Evolutionary conservation across 495 filamentous ascomycete genomes (phyloP).

Genomic region (Daldinia concentrica): DNA sequence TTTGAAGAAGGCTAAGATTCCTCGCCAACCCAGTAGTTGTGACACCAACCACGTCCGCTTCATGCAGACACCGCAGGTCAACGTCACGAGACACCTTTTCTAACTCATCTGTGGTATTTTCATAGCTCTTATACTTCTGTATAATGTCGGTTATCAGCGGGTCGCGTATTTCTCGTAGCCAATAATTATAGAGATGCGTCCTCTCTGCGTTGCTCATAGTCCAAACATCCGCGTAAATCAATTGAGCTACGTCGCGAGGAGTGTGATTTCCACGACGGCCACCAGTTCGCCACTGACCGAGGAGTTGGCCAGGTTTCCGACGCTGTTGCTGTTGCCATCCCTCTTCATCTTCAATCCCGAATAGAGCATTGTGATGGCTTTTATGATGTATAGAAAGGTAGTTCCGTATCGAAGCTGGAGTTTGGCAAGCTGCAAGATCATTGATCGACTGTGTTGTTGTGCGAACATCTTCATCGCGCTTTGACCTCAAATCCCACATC

Average conservation of each 20-base stretch:
- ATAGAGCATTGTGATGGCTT: slow-evolving; percentile 39
- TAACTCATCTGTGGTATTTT: slow-evolving; percentile 43
- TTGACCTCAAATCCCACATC: slow-evolving; percentile 18
- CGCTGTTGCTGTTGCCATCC: slow-evolving; percentile 33
- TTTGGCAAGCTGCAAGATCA: slow-evolving; percentile 29
- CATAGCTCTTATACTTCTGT: slow-evolving; percentile 45
- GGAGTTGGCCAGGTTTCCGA: slow-evolving; percentile 19
- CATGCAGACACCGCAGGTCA: slow-evolving; percentile 60
- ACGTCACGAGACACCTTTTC: slow-evolving; percentile 58
- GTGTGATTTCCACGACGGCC: not conserved
- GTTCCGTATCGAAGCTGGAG: slow-evolving; percentile 4
- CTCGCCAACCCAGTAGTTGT: slow-evolving; percentile 79
- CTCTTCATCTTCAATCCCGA: slow-evolving; percentile 40
- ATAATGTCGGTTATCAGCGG: slow-evolving; percentile 50
- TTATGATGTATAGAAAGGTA: slow-evolving; percentile 23
- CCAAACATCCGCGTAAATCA: slow-evolving; percentile 32
- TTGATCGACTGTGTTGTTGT: slow-evolving; percentile 10
- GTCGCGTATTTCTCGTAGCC: slow-evolving; percentile 56
- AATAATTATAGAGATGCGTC: slow-evolving; percentile 51
- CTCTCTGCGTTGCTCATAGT: slow-evolving; percentile 47
- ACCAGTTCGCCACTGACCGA: slow-evolving; percentile 35
- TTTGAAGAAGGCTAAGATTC: slow-evolving; percentile 68
- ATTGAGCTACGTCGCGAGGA: slow-evolving; percentile 15
- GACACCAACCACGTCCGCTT: slow-evolving; percentile 73
- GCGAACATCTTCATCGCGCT: not conserved